phyloP scores from a whole-genome alignment of 164 flowering plant species.

The Hamamelis virginiana region DNA sequence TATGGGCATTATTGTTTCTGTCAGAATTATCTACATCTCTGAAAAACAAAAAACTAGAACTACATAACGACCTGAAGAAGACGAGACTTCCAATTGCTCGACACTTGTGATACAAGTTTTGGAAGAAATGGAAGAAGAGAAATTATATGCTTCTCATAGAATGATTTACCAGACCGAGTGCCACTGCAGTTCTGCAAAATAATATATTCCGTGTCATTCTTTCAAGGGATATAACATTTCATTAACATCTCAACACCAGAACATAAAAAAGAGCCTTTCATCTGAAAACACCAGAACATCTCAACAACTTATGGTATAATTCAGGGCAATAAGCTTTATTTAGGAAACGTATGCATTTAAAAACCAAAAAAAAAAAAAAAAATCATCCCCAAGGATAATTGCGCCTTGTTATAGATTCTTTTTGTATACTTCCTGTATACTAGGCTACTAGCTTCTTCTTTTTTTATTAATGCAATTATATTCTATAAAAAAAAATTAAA shows the following conservation, averaged over 20 bases:
- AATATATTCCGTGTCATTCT: not conserved
- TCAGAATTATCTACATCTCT: not conserved
- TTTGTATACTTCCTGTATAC: too few relatives aligned
- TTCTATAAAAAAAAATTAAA: too few relatives aligned
- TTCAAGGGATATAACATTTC: not conserved
- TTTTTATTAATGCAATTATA: too few relatives aligned
- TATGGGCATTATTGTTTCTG: not conserved
- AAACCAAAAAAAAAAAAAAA: not conserved
- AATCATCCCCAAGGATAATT: not conserved
- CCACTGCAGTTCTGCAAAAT: conserved; percentile 33
- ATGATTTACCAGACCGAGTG: conserved; percentile 29
- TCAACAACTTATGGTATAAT: not conserved
- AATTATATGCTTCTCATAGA: conserved; percentile 48
- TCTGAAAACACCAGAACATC: not conserved
- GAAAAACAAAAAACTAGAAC: not conserved
- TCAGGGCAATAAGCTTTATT: not conserved
- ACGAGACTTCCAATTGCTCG: conserved; percentile 42
- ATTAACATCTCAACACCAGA: not conserved
- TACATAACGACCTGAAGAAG: conserved; percentile 62
- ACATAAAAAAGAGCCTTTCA: not conserved
- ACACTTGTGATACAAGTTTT: conserved; percentile 40
- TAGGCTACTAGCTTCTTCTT: too few relatives aligned
- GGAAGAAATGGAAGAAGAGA: conserved; percentile 67
- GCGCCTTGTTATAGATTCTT: too few relatives aligned
- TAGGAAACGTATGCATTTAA: too few relatives aligned